Evolutionary conservation across 2,329 filamentous ascomycete species (phyloP), one percentile per base, ranked within the genome.

Genomic region (Trichoderma sp.): DNA sequence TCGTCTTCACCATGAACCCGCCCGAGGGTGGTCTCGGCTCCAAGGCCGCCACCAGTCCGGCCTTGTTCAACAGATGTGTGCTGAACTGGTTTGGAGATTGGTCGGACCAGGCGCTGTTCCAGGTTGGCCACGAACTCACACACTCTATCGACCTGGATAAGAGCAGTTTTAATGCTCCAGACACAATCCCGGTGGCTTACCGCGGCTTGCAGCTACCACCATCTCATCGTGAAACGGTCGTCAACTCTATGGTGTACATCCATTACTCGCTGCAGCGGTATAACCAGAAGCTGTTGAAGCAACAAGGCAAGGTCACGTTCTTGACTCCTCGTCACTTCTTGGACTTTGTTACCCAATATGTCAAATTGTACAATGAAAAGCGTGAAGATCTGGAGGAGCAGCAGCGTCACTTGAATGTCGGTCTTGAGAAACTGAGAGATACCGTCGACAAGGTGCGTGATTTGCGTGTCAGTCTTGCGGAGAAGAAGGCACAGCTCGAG

Each of bases 21-120:
- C 97, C 97, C 0, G 95, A 98, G 82, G 97, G 97, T 80, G 96
- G 97, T 0, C 87, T 99, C 9, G 97, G 94, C 2, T 98, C 95
- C 38, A 98, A 98, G 87, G 97, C 97, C 75, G 97, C 97, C 33
- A 99, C 97, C 3, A 98, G 95, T 89, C 97, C 97, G 76, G 97
- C 97, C 56, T 86, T 99, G 81, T 99, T 99, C 93, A 99, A 99
- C 87, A 93, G 97, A 89, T 99, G 97, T 83, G 97, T 99, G 66
- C 92, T 99, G 80, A 99, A 99, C 86, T 99, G 97, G 97, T 98
- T 99, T 83, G 97, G 97, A 78, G 97, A 99, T 85, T 99, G 97
- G 97, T 99, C 97, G 71, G 97, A 99, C 84, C 97, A 99, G 86
- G 97, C 97, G 50, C 90, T 99, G 24, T 99, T 97, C 92, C 97